These are phyloP conservation scores for Polygonum maritimum DNA, from an alignment of 148 eudicot species.

Conservation along the genomic window DNA sequence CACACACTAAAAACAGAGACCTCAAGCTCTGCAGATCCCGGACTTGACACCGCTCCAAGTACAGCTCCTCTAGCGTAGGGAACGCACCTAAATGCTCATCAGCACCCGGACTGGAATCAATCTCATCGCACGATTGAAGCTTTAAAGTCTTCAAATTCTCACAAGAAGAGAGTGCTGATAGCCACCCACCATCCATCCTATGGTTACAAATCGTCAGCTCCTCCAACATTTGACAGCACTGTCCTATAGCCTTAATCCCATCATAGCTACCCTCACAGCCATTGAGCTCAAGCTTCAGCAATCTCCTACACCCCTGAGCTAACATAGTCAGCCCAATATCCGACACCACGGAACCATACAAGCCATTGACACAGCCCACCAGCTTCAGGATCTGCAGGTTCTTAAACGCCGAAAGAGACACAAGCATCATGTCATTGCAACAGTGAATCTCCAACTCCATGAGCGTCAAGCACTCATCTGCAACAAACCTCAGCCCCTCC, in stretches of 20 bases:
- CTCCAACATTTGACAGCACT: conserved; percentile 92
- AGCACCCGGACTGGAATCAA: conserved; percentile 66
- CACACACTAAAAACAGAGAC: conserved; percentile 72
- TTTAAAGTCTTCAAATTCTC: conserved; percentile 78
- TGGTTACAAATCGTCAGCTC: conserved; percentile 65
- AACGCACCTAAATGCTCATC: conserved; percentile 83
- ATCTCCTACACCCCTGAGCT: conserved; percentile 86
- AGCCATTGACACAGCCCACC: conserved; percentile 51
- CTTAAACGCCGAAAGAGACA: conserved; percentile 41
- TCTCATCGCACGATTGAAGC: conserved; percentile 47
- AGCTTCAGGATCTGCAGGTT: conserved; percentile 82
- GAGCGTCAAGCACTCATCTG: conserved; percentile 44
- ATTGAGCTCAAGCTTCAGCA: conserved; percentile 73
- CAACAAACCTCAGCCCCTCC: conserved; percentile 45
- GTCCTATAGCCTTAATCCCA: conserved; percentile 92
- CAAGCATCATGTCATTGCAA: conserved; percentile 46
- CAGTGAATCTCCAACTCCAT: conserved; percentile 79
- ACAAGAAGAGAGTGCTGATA: conserved; percentile 73
- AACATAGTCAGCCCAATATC: conserved; percentile 87
- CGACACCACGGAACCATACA: conserved; percentile 54
- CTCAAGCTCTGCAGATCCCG: conserved; percentile 49
- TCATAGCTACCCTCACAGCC: conserved; percentile 98
- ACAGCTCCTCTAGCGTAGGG: conserved; percentile 61
- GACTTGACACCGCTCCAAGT: conserved; percentile 63
- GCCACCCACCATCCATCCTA: conserved; percentile 92